A percentile compares a stretch with the other conserved stretches of the same genome.
These are phyloP conservation scores for Smallanthus sonchifolius DNA, from an alignment of 129 eudicot genomes.

Conservation along the genomic window DNA sequence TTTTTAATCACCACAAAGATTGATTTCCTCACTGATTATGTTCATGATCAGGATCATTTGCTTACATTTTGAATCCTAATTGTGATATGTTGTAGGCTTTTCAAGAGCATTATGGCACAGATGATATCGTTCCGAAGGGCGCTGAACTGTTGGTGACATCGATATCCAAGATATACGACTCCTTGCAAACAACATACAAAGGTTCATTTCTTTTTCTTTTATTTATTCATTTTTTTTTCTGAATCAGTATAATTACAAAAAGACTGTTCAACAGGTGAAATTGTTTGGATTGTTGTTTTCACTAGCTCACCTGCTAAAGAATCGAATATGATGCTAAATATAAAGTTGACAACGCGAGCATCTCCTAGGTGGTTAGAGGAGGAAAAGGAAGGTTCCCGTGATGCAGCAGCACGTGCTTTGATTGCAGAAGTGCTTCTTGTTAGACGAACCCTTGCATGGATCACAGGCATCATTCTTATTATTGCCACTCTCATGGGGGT, in stretches of 20 bases:
- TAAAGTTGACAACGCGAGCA: conserved; percentile 41
- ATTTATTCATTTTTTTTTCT: background rate
- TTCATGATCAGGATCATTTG: conserved; percentile 10
- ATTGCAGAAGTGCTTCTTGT: conserved; percentile 63
- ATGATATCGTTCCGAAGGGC: conserved; percentile 56
- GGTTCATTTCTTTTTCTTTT: conserved; percentile 32
- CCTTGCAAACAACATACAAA: conserved; percentile 52
- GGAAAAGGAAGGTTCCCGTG: conserved; percentile 27
- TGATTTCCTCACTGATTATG: background rate
- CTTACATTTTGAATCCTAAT: background rate
- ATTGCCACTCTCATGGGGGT: conserved; percentile 89
- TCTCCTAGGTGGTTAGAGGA: conserved; percentile 55
- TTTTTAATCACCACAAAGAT: conserved; percentile 3
- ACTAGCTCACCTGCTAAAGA: conserved; percentile 29
- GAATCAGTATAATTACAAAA: background rate
- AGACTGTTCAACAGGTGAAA: conserved; percentile 47
- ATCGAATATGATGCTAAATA: conserved; percentile 37
- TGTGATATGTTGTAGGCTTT: conserved; percentile 45
- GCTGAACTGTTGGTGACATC: conserved; percentile 48
- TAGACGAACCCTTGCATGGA: conserved; percentile 80
- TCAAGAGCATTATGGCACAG: conserved; percentile 66
- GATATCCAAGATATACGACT: conserved; percentile 61
- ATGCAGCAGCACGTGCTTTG: conserved; percentile 3
- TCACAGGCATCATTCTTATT: conserved; percentile 74
- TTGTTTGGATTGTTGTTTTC: conserved; percentile 62